Evolutionary conservation across 345 rosid species (phyloP), one percentile per base, ranked within the genome.

Genomic region (Acer negundo): DNA sequence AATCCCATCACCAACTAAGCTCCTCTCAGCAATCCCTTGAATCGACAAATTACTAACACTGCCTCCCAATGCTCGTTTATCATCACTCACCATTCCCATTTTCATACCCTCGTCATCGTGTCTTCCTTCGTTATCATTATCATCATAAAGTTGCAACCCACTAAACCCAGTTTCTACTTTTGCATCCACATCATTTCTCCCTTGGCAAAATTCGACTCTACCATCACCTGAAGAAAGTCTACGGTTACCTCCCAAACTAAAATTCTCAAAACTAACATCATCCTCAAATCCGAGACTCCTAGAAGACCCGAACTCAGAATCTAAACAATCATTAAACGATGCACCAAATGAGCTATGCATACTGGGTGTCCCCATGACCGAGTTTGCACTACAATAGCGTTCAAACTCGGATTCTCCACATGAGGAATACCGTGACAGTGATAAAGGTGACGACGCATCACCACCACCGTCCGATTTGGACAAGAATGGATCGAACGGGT

Each of bases 321-420:
- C 97, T 67, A 87, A 55, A 64, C 84, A 80, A 74, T 92, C 99
- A 65, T 86, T 86, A 69, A 86, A 85, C 19, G 63, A 51, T 2
- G 83, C 76, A 56, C 86, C 89, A 7, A 81, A 69, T 3, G 92
- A 88, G 83, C 96, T 85, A 59, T 90, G 86, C 78, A 92, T 8
- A 75, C 94, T 90, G 0, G 96, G 97, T 5, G 97, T 94, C 49
- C 93, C 97, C 78, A 91, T 75, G 7, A 83, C 93, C 77, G 97
- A 95, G 84, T 90, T 92, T 6, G 96, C 97, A 75, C 96, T 95
- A 78, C 91, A 90, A 59, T 95, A 95, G 8, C 92, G 86, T 72
- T 92, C 97, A 61, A 89, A 86, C 73, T 93, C 98, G 16, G 96
- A 92, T 74, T 92, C 99, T 38, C 92, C 98, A 22, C 96, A 92